Conservation (phyloP, 305 asterid genomes). For the Fraxinus ornus region DNA sequence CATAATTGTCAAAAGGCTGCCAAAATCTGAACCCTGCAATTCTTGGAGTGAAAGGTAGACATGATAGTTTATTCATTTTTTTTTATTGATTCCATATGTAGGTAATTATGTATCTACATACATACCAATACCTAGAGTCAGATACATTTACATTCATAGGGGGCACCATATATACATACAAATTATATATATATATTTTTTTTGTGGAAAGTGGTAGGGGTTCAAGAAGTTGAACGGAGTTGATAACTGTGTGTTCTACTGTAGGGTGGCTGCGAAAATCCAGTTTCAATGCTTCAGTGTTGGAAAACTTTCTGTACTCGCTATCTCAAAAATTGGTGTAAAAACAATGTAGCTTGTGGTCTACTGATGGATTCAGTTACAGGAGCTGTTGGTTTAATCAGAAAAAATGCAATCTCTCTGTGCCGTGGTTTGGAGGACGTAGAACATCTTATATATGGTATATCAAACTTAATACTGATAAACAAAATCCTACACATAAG, state of each 20-base stretch:
- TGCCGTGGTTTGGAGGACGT: conserved; percentile 81
- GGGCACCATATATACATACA: not conserved
- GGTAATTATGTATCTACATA: not conserved
- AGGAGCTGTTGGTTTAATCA: conserved; percentile 73
- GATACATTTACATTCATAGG: not conserved
- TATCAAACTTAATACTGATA: conserved; percentile 18
- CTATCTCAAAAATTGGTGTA: conserved; percentile 73
- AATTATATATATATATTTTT: too few species aligned
- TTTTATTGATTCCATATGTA: not conserved
- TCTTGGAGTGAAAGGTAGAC: conserved; percentile 4
- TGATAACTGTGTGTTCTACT: conserved; percentile 33
- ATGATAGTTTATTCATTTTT: conserved; percentile 2
- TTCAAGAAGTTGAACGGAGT: conserved; percentile 20
- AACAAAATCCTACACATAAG: conserved; percentile 22
- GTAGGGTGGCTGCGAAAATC: conserved; percentile 70
- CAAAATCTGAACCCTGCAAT: conserved; percentile 4
- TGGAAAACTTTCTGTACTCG: conserved; percentile 72
- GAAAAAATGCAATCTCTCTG: conserved; percentile 72
- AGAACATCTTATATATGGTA: conserved; percentile 76
- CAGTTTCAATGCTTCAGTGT: conserved; percentile 63
- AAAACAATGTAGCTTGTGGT: conserved; percentile 71
- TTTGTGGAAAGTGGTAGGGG: not conserved
- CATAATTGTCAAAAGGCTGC: not conserved
- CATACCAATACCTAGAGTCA: not conserved
- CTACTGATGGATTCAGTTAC: conserved; percentile 72